Evolutionary conservation across 2,329 filamentous ascomycete genomes (phyloP), one percentile per base, ranked within the genome.

Genomic region (Colletotrichum sp.): DNA sequence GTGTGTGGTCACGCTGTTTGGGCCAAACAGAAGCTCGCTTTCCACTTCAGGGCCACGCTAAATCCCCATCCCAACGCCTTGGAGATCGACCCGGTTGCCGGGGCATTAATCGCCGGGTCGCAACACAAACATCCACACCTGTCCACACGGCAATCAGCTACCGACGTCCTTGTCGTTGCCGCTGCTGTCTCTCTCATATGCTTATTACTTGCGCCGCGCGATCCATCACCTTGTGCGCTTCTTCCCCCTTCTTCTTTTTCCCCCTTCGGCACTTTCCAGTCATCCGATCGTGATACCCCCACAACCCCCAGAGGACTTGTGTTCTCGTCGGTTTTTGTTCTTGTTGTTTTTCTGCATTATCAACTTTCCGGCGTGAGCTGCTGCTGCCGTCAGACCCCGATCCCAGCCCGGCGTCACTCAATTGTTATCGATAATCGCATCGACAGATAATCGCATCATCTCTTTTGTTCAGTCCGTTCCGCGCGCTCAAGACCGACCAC

Each of bases 51-150:
- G 71, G 38, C 56, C 38, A n/a, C 64, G 36, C 66, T 70, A 74
- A 64, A 73, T 73, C 74, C 52, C 66, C 75, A 71, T 74, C 43
- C 75, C 71, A 68, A 75, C 70, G 43, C 66, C 30, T 61, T 77
- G 66, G 73, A 13, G 43, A 71, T 76, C 64, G 71, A 69, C 71
- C 71, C 71, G 56, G 70, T 74, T 71, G 79, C 79, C 71, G 76
- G 77, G 79, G 77, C 79, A 80, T 70, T 73, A 58, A 79, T 79
- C 77, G 75, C n/a, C 64, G 24, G 56, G 70, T 65, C 58, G 66
- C 70, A 75, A 73, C 73, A 75, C 69, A 75, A 73, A 75, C 73
- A 75, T 36, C 52, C 70, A 58, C 52, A 70, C 43, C 26, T 66
- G 64, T 52, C 61, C 34, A 60, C 69, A 66, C 52, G 66, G 70